Conservation (phyloP, 352 stramenopile genomes). For the Albugo laibachii region DNA sequence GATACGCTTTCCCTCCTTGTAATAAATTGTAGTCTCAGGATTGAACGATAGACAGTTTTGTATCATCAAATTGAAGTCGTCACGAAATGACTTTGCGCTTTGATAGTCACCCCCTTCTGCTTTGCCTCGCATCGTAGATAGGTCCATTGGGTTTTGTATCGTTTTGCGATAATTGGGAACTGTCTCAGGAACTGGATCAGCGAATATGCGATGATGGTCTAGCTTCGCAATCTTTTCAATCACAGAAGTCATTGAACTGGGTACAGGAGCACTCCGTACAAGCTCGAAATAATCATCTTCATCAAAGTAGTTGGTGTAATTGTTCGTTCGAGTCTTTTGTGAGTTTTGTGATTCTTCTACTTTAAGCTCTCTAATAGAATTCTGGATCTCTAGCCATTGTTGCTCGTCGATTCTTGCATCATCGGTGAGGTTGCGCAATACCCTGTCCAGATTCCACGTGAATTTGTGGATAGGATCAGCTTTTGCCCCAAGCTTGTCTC, state of each 20-base stretch:
- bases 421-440: constrained; percentile 43
- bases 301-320: constrained; percentile 18
- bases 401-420: constrained; percentile 12
- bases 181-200: constrained; percentile 63
- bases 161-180: constrained; percentile 69
- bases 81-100: constrained; percentile 48
- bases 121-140: constrained; percentile 68
- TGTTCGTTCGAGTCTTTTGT: constrained; percentile 71
- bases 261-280: constrained; percentile 44
- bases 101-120: constrained; percentile 65
- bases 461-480: constrained; percentile 75
- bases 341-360: constrained; percentile 30
- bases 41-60: constrained; percentile 78
- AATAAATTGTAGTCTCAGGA: constrained; percentile 68
- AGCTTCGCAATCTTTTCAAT: constrained; percentile 67
- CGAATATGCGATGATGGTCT: constrained; percentile 62
- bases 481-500: constrained; percentile 50
- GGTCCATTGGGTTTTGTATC: constrained; percentile 71
- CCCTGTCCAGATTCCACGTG: constrained; percentile 72
- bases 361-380: constrained; percentile 45
- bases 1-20: constrained; percentile 74
- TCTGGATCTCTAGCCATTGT: constrained; percentile 51
- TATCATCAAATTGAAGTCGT: constrained; percentile 76
- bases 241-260: constrained; percentile 40
- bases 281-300: constrained; percentile 72